phyloP scores from a whole-genome alignment of 768 basidiomycete species.

The Kwoniella botswanensis region DNA sequence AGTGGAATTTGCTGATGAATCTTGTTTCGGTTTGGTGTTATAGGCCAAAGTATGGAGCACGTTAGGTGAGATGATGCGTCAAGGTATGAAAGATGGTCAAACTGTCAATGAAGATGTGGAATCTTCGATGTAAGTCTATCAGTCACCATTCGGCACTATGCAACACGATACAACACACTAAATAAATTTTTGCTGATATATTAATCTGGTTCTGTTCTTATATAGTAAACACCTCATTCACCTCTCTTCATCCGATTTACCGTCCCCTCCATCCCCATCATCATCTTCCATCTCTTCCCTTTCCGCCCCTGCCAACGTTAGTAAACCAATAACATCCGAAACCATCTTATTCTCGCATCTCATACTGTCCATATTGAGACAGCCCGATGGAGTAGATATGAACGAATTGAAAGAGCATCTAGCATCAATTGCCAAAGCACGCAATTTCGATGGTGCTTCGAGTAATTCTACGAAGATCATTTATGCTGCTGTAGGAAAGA shows the following conservation, averaged over 20 bases:
- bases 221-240: conserved; percentile 39
- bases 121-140: conserved; percentile 33
- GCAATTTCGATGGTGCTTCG: conserved; percentile 41
- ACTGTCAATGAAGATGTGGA: conserved; percentile 3
- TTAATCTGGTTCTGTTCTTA: not conserved
- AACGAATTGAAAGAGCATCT: conserved; percentile 45
- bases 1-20: not conserved
- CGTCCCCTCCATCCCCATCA: conserved; percentile 37
- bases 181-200: too few species aligned
- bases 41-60: conserved; percentile 40
- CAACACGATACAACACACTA: too few species aligned
- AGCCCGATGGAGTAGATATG: conserved; percentile 27
- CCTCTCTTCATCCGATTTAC: conserved; percentile 32
- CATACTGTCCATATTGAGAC: conserved; percentile 33
- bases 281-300: conserved; percentile 40
- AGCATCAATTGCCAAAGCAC: conserved; percentile 30
- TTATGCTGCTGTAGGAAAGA: conserved; percentile 49
- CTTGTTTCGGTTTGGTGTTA: not conserved
- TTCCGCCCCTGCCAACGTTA: conserved; percentile 15
- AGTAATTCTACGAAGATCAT: conserved; percentile 46
- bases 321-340: conserved; percentile 34
- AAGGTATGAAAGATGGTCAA: conserved; percentile 27
- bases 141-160: not conserved
- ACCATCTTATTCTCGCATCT: conserved; percentile 47
- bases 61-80: conserved; percentile 37